Conservation (phyloP, 2,329 filamentous ascomycete genomes). For the Aspergillus calidoustus region DNA sequence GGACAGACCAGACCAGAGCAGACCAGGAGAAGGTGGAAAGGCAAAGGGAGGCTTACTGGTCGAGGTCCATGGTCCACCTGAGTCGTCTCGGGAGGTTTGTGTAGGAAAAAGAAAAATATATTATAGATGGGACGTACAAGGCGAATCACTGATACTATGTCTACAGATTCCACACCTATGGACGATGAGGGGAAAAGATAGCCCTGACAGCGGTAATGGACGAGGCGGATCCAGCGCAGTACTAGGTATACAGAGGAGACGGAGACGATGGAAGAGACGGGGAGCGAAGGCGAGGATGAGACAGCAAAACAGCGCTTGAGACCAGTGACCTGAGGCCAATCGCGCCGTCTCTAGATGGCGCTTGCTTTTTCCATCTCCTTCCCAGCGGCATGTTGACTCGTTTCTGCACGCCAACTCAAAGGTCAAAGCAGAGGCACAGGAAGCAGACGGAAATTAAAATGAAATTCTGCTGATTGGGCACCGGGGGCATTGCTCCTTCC, state of each 20-base stretch:
- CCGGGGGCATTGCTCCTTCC: background rate
- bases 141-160: slow-evolving; percentile 6
- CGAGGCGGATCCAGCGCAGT: background rate
- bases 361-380: slow-evolving; percentile 21
- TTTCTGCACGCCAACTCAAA: slow-evolving; percentile 20
- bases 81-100: slow-evolving; percentile 3
- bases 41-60: slow-evolving; percentile 27
- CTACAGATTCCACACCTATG: slow-evolving; percentile 6
- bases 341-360: slow-evolving; percentile 12
- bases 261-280: background rate
- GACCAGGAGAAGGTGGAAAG: slow-evolving; percentile 12
- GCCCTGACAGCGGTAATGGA: background rate
- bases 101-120: background rate
- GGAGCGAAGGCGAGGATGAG: slow-evolving; percentile 6
- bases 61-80: slow-evolving; percentile 26
- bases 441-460: slow-evolving; percentile 11
- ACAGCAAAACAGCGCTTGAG: slow-evolving; percentile 7
- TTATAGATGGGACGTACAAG: background rate
- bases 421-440: slow-evolving; percentile 10
- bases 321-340: slow-evolving; percentile 13
- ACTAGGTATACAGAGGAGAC: slow-evolving; percentile 7
- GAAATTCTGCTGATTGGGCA: slow-evolving; percentile 10
- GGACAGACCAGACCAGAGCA: slow-evolving; percentile 11
- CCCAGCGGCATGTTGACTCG: slow-evolving; percentile 15
- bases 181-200: background rate